Conservation (phyloP, 164 flowering plant species). For the Vitis cinerea region DNA sequence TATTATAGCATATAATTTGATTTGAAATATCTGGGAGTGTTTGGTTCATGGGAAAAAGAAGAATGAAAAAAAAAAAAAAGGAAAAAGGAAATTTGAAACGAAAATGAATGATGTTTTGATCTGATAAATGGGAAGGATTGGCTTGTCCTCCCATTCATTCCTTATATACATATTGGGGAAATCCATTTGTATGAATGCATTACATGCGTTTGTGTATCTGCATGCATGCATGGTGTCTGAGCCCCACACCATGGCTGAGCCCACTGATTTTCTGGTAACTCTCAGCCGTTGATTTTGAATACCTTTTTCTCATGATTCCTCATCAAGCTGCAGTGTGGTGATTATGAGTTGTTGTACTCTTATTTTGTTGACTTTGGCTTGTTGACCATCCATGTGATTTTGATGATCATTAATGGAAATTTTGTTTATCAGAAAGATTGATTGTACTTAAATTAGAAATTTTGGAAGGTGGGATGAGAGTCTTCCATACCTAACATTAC, state of each 20-base stretch:
- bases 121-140: constrained; percentile 14
- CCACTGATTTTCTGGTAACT: not conserved
- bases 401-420: not conserved
- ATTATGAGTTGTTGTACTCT: not conserved
- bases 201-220: not conserved
- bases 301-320: not conserved
- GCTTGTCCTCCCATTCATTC: constrained; percentile 22
- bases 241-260: not conserved
- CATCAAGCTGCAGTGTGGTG: not conserved
- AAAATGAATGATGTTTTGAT: constrained; percentile 2
- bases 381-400: not conserved
- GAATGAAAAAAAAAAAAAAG: no score
- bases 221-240: constrained; percentile 4
- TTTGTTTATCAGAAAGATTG: no score
- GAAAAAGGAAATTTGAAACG: not conserved
- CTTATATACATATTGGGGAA: constrained; percentile 14
- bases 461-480: no score
- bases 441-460: no score
- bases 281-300: not conserved
- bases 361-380: not conserved
- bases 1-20: no score
- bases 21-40: no score
- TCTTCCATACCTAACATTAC: no score
- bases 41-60: no score
- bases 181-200: not conserved